phyloP scores from a whole-genome alignment of 306 rosid species.

The Geum urbanum region DNA sequence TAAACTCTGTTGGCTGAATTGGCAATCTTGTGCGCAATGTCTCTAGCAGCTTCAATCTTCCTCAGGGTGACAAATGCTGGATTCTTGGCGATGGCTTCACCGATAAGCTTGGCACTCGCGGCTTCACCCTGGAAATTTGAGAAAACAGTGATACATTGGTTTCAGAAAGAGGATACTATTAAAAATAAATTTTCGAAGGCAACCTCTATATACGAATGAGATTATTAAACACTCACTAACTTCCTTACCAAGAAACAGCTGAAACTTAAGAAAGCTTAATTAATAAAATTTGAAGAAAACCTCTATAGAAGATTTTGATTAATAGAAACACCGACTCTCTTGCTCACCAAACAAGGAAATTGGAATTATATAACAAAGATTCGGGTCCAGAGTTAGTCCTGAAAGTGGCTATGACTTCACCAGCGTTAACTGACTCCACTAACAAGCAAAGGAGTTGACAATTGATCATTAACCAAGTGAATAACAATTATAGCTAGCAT shows the following conservation, averaged over 20 bases:
- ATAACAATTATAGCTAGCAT: not conserved
- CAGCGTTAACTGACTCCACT: not conserved
- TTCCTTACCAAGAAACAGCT: not conserved
- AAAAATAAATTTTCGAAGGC: too few species aligned
- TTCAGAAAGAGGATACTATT: not conserved
- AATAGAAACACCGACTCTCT: not conserved
- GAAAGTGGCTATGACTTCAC: not conserved
- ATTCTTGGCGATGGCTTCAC: conserved; percentile 77
- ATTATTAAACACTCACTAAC: not conserved
- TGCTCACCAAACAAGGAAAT: not conserved
- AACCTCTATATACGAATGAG: not conserved
- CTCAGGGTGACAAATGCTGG: conserved; percentile 75
- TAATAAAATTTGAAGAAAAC: not conserved
- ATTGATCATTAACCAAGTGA: not conserved
- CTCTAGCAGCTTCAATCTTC: conserved; percentile 94
- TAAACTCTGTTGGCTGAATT: conserved; percentile 57
- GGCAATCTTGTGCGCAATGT: conserved; percentile 60
- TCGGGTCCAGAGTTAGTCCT: not conserved
- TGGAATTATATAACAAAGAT: not conserved
- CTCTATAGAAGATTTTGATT: not conserved
- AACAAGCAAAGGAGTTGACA: not conserved
- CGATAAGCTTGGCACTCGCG: conserved; percentile 73
- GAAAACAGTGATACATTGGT: not conserved
- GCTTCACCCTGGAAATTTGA: conserved; percentile 69
- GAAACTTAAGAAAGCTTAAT: not conserved